Evolutionary conservation across 2,329 filamentous ascomycete genomes (phyloP), one percentile per base, ranked within the genome.

Genomic region (Cladorrhinum sp.): DNA sequence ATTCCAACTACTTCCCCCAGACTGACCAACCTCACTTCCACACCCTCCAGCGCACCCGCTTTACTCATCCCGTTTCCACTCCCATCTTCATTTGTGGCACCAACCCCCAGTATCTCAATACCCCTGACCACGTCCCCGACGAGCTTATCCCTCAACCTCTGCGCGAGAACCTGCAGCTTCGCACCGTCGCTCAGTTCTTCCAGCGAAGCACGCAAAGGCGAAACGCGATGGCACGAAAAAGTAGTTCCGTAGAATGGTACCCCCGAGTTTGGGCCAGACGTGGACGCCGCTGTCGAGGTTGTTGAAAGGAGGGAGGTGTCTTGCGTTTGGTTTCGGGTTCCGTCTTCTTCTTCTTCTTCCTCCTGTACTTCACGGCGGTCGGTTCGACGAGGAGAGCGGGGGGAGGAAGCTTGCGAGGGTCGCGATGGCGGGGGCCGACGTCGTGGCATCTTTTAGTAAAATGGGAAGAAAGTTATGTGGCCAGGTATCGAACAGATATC

Each of bases 81-180:
- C 12, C 8, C 18, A 12, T 29, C 20, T 9, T 29, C 53, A 10
- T 23, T 6, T 65, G 76, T n/a, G n/a, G n/a, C 24, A 79, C 78
- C 18, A 75, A 10, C 60, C 1, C 81, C 66, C 0, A 78, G 78
- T 18, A 86, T 77, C 64, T 85, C 81, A 18, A 86, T 79, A 49
- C 84, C 84, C 58, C 84, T 80, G n/a, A 86, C 81, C 1, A 84
- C 79, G 65, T 86, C 83, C 16, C 83, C 83, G 0, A 85, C 81
- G 0, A 86, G 76, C 1, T 75, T 75, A 52, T 86, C 83, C 41
- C 83, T 79, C 1, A 86, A 71, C 1, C 79, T 76, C 7, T 76
- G 76, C 0, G 80, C 77, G 0, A 85, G 73, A 0, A 69, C 59
- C 13, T 74, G 70, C 2, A 86, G 75, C 2, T 12, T 41, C 78